Conservation (phyloP, 371 early-diverging fungal genomes). For the Dinochytrium kinnereticum region DNA sequence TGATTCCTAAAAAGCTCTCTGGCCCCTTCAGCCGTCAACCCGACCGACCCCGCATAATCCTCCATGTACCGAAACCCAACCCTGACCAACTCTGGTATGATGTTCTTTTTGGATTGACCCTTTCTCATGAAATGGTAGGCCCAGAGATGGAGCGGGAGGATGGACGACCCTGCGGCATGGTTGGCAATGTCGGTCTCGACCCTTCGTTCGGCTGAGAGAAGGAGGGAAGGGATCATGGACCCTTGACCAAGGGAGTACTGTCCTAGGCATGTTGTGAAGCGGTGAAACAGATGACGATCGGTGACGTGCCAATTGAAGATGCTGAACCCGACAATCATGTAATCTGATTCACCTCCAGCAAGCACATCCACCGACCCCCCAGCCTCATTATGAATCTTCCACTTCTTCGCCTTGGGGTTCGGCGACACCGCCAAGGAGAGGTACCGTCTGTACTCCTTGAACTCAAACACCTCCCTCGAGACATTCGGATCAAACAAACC, state of each 20-base stretch:
- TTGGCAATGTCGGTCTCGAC: neutral
- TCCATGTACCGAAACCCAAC: neutral
- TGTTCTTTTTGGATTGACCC: slow-evolving; percentile 6
- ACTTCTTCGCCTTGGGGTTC: neutral
- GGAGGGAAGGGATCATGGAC: slow-evolving; percentile 10
- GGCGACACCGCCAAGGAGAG: neutral
- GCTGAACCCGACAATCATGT: slow-evolving; percentile 1
- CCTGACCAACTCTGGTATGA: neutral
- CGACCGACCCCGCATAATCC: neutral
- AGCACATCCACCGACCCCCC: neutral
- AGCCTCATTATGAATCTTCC: neutral
- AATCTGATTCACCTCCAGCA: neutral
- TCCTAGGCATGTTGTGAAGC: slow-evolving; percentile 5
- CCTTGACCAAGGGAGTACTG: slow-evolving; percentile 3
- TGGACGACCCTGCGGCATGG: neutral
- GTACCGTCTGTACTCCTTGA: neutral
- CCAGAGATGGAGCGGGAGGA: neutral
- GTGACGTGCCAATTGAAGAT: slow-evolving; percentile 9
- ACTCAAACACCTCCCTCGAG: neutral
- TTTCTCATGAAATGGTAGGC: neutral
- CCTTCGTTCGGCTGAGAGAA: slow-evolving; percentile 6
- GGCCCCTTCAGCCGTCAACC: neutral
- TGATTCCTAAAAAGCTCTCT: neutral
- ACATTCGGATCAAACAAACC: neutral
- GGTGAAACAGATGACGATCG: neutral